A percentile compares a stretch with the other conserved stretches of the same genome.
These are phyloP conservation scores for Diaporthe sp. DNA, from an alignment of 2,329 filamentous ascomycete genomes.

Conservation along the genomic window DNA sequence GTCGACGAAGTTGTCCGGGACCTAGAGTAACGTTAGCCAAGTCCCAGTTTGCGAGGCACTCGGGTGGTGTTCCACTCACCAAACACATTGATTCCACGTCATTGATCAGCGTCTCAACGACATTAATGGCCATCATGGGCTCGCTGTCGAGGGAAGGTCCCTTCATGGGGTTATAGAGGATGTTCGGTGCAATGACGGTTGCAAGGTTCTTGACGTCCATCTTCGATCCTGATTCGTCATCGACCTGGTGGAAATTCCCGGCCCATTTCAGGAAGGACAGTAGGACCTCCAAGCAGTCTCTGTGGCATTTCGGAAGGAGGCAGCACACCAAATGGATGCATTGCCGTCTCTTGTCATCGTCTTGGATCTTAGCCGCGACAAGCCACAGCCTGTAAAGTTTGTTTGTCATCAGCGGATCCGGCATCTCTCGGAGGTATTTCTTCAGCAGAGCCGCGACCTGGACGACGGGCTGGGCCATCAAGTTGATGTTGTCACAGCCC, in stretches of 20 bases:
- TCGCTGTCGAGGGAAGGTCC: conserved; percentile 82
- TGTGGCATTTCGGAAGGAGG: conserved; percentile 89
- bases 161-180: conserved; percentile 81
- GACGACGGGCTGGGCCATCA: conserved; percentile 90
- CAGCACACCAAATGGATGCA: conserved; percentile 93
- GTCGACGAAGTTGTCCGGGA: conserved; percentile 91
- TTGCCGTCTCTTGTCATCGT: conserved; percentile 85
- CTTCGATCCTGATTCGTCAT: conserved; percentile 97
- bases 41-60: not conserved
- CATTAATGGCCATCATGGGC: conserved; percentile 93
- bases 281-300: conserved; percentile 94
- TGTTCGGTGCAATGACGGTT: conserved; percentile 97
- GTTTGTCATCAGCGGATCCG: conserved; percentile 93
- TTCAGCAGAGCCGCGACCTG: conserved; percentile 95
- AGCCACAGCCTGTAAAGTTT: conserved; percentile 95
- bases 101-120: conserved; percentile 90
- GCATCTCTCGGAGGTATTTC: conserved; percentile 93
- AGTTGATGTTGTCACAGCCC: conserved; percentile 86
- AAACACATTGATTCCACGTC: conserved; percentile 98
- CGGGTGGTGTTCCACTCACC: conserved; percentile 68
- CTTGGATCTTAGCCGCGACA: conserved; percentile 87
- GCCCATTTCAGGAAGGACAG: conserved; percentile 98
- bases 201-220: conserved; percentile 99
- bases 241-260: conserved; percentile 95
- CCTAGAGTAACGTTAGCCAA: conserved; percentile 66